phyloP scores from a whole-genome alignment of 768 basidiomycete species.

The Steccherinum ochraceum region DNA sequence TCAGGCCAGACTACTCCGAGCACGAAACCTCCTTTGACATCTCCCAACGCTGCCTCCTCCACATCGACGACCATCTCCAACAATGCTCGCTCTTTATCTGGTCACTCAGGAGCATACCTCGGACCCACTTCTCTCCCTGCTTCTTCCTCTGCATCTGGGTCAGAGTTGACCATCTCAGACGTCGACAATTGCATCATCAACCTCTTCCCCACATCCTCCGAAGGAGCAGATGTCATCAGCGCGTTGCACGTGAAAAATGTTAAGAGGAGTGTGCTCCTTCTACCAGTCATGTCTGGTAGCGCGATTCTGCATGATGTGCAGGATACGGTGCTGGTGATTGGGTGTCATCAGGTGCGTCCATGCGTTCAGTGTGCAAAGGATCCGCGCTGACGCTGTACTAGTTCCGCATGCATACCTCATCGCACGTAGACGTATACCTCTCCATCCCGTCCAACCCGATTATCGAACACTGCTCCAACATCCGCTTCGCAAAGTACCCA shows the following conservation, averaged over 20 bases:
- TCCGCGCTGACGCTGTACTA: conserved; percentile 26
- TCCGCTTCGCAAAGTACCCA: conserved; percentile 67
- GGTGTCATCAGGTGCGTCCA: conserved; percentile 72
- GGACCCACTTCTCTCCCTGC: conserved; percentile 34
- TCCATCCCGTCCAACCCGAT: conserved; percentile 65
- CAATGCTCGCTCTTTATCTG: conserved; percentile 27
- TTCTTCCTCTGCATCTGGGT: conserved; percentile 25
- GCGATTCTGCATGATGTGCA: conserved; percentile 61
- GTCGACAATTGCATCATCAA: conserved; percentile 69
- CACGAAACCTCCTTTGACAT: conserved; percentile 3
- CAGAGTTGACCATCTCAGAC: conserved; percentile 60
- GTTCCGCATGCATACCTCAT: conserved; percentile 87
- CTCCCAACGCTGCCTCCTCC: neutral
- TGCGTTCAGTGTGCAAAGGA: neutral
- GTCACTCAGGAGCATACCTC: conserved; percentile 40
- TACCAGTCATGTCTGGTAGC: conserved; percentile 65
- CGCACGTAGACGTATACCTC: conserved; percentile 57
- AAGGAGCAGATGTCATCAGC: conserved; percentile 30
- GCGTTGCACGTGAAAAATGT: conserved; percentile 64
- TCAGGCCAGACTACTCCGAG: neutral
- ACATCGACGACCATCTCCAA: neutral
- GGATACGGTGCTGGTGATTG: conserved; percentile 59
- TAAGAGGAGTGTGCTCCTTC: conserved; percentile 52
- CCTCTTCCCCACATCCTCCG: conserved; percentile 32
- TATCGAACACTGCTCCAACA: conserved; percentile 64